Conservation (phyloP, 257 asterid genomes). For the Lantana camara region DNA sequence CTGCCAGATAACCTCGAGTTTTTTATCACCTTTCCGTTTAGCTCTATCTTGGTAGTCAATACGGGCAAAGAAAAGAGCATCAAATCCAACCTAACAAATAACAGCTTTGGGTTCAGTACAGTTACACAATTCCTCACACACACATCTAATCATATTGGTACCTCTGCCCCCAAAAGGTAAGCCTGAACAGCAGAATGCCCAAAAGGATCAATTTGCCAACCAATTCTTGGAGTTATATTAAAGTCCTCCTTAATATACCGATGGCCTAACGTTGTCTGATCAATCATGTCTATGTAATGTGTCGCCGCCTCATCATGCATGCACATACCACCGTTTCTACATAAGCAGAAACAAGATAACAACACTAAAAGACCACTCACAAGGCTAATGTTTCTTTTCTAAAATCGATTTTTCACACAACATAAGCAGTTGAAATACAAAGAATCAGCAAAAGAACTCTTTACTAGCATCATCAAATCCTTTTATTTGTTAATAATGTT, state of each 20-base stretch:
- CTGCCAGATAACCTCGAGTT: conserved; percentile 91
- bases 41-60: conserved; percentile 98
- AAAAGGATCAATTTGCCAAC: conserved; percentile 99
- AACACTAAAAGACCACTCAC: not conserved
- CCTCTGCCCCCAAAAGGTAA: conserved; percentile 97
- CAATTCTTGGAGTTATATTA: conserved; percentile 87
- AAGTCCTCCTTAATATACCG: conserved; percentile 71
- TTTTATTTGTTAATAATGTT: not conserved
- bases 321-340: conserved; percentile 98
- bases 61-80: conserved; percentile 90
- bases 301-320: conserved; percentile 98
- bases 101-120: not conserved
- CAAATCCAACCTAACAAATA: conserved; percentile 86
- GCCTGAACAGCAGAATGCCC: conserved; percentile 99
- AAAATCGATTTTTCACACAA: not conserved
- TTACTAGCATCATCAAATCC: not conserved
- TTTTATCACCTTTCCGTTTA: conserved; percentile 74
- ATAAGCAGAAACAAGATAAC: conserved; percentile 9
- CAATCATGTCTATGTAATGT: conserved; percentile 97
- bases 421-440: conserved; percentile 7
- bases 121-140: conserved; percentile 8
- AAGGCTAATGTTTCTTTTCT: not conserved
- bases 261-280: conserved; percentile 95
- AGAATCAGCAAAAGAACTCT: not conserved
- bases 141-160: conserved; percentile 17